Percentiles rank a stretch among this genome's conserved stretches.
These are phyloP conservation scores for Astrephomene gubernaculifera DNA, from an alignment of 139 green algal species.

Conservation along the genomic window DNA sequence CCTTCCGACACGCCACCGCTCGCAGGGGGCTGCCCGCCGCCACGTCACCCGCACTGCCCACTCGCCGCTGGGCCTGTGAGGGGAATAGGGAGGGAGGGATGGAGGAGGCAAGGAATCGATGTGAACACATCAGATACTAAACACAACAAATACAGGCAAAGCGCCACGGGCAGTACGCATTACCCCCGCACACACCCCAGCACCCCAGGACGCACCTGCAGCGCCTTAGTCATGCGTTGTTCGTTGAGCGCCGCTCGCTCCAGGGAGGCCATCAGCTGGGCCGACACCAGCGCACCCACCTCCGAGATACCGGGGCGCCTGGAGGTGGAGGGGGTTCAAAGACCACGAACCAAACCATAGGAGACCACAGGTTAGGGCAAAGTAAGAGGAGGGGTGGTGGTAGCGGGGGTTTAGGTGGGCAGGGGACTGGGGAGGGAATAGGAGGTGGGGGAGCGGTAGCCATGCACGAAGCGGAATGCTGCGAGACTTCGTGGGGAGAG, in stretches of 20 bases:
- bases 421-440: not conserved
- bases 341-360: too few species aligned
- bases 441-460: too few species aligned
- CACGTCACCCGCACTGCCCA: slow-evolving; percentile 14
- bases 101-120: not conserved
- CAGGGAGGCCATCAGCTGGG: slow-evolving; percentile 54
- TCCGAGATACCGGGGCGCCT: slow-evolving; percentile 55
- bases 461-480: too few species aligned
- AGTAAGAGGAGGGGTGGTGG: not conserved
- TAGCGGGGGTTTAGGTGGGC: too few species aligned
- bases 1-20: not conserved
- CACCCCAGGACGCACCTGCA: slow-evolving; percentile 17
- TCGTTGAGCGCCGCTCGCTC: slow-evolving; percentile 44
- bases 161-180: too few species aligned
- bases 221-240: slow-evolving; percentile 44
- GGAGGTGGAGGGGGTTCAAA: not conserved
- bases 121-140: not conserved
- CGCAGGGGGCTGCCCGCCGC: slow-evolving; percentile 12
- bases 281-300: slow-evolving; percentile 38
- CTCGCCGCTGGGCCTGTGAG: slow-evolving; percentile 9
- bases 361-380: too few species aligned
- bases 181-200: too few species aligned
- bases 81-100: not conserved
- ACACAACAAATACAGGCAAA: too few species aligned
- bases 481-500: too few species aligned